Base-by-base conservation (phyloP, 169 alveolate genomes). In the Toxoplasma gondii region DNA sequence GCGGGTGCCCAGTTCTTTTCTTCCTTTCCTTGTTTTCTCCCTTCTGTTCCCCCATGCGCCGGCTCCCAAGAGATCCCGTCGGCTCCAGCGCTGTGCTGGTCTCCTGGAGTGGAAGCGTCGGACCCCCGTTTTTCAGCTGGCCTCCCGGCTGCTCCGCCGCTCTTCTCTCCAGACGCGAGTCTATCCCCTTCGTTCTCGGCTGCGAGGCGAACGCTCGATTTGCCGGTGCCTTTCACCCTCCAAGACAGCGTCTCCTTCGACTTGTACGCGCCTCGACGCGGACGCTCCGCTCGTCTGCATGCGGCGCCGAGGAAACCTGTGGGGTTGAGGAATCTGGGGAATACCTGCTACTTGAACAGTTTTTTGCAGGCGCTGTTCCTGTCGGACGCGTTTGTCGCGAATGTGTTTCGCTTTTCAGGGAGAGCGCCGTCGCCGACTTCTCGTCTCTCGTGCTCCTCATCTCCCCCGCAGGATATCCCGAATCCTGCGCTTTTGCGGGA, bases 291-390 rank as follows among this genome's bases (percentile, higher is more conserved):
- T 1, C 84, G 22, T 36, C 84, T 74, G 44, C 84, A 64, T 16
- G 74, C 74, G 74, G n/a, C 82, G n/a, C 45, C 1, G n/a, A 58
- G 70, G 83, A 70, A 10, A 36, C 91, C 92, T 94, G 99, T 98
- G 64, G 99, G 99, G 0, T 70, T 99, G 53, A 97, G 98, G 90
- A 99, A 99, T 94, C 98, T 98, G 82, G 99, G 99, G 0, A 99
- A 99, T 83, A 99, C 99, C 12, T 99, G 99, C 97, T 99, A 99
- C 94, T 98, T 99, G 99, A 99, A 98, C 96, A 99, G 99, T 39
- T 96, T 99, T 22, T 96, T 99, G 81, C 99, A 99, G 96, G 98
- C 99, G 81, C 96, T 99, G 29, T 99, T 96, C 94, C 98, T 99
- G 98, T 98, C 98, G n/a, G 99, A 99, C 34, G 96, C 98, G 54